Evolutionary conservation across 1,139 yeast genomes (phyloP), one percentile per base, ranked within the genome.

Genomic region (Candida sojae): DNA sequence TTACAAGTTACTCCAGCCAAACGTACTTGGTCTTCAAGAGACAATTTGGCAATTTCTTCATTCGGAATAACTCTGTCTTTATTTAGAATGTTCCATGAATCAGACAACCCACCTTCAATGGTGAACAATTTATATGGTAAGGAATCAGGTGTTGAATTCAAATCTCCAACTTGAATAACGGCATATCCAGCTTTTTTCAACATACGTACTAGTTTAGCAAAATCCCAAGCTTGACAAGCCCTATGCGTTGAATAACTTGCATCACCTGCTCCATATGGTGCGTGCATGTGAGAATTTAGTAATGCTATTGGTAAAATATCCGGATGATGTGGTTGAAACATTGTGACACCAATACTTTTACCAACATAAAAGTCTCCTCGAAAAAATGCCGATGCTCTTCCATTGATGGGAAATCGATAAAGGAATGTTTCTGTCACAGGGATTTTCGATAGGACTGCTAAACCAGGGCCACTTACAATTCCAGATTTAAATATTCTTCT

Each of bases 351-450:
- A 21, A 91, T 80, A 25, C 95, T 80, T 64, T 93, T 93, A 2
- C 99, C 99, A 25, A 95, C 99, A 56, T 81, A 89, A 96, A 97
- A 93, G 65, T 93, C 99, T 29, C 99, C 99, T 51, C 98, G 71
- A 70, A 82, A 87, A 53, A 95, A 86, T 0, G 99, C 99, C 35
- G 92, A 83, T 1, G 98, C 96, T 44, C 97, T 75, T 1, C 99
- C 99, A 66, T 92, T 93, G 51, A 93, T 80, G 0, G 97, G 96
- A 62, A 89, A 93, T 39, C 96, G 71, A 61, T 88, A 87, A 44
- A 93, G 68, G 60, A 86, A 88, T 0, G 96, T 83, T 30, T 84
- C 82, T 45, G 79, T 83, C 32, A 93, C 90, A 3, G 97, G 97
- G 56, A 88, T 80, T 57, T 88, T 85, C 8, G 97, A 88, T 44